phyloP scores from a whole-genome alignment of 768 basidiomycete genomes.

The Xerocomus spinulosus region DNA sequence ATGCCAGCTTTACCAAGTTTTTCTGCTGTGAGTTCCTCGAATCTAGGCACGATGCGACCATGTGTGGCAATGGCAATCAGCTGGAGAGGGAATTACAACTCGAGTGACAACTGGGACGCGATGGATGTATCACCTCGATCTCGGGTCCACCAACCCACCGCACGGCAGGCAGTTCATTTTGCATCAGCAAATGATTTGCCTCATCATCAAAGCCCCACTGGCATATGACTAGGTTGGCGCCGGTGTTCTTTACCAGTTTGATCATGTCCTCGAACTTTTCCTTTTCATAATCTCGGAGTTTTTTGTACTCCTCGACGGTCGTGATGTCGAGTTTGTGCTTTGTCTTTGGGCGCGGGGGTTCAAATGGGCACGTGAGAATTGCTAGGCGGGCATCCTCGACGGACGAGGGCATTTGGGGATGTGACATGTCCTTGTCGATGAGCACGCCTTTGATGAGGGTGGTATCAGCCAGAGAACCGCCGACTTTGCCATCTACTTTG shows the following conservation, averaged over 20 bases:
- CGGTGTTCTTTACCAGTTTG: constrained; percentile 90
- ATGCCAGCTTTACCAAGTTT: constrained; percentile 93
- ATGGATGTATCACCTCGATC: constrained; percentile 67
- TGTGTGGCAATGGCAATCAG: constrained; percentile 98
- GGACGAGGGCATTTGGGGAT: constrained; percentile 92
- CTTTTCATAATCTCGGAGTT: constrained; percentile 90
- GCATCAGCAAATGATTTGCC: constrained; percentile 96
- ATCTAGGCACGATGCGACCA: constrained; percentile 96
- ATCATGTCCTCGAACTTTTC: constrained; percentile 98
- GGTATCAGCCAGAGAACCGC: constrained; percentile 93
- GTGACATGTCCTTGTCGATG: constrained; percentile 99
- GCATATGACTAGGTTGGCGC: constrained; percentile 97
- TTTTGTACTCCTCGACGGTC: constrained; percentile 93
- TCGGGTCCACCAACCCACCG: constrained; percentile 99
- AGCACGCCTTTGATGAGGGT: constrained; percentile 95
- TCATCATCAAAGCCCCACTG: constrained; percentile 99
- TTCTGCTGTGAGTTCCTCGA: constrained; percentile 87
- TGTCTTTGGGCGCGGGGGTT: constrained; percentile 97
- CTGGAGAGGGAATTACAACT: constrained; percentile 35
- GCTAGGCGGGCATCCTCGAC: constrained; percentile 90
- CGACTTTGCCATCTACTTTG: constrained; percentile 99
- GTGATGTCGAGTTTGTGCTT: constrained; percentile 99
- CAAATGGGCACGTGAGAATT: constrained; percentile 98
- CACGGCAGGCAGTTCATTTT: constrained; percentile 95
- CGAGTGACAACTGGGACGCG: background rate